Percentiles rank a stretch among this genome's conserved stretches.
phyloP scores from a whole-genome alignment of 2,329 filamentous ascomycete species.

The Fusarium sp. region DNA sequence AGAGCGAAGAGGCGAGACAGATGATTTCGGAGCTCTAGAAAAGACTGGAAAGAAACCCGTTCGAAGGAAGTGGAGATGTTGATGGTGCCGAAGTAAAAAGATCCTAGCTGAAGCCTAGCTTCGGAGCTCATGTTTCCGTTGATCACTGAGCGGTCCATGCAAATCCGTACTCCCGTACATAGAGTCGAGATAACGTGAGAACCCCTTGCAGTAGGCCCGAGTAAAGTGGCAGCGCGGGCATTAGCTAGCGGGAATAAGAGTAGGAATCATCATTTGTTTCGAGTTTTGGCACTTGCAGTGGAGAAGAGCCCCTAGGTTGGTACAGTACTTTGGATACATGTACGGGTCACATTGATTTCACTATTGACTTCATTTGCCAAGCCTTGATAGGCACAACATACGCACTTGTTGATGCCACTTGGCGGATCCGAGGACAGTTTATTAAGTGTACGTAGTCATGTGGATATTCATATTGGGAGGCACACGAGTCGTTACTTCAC shows the following conservation, averaged over 20 bases:
- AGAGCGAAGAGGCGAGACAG: constrained; percentile 23
- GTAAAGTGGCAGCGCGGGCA: constrained; percentile 9
- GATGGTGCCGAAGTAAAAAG: constrained; percentile 25
- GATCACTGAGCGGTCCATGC: neutral
- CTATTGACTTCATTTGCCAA: neutral
- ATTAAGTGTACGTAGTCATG: neutral
- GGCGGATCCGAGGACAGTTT: constrained; percentile 20
- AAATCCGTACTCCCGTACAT: neutral
- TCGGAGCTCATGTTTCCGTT: neutral
- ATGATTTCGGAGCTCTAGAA: constrained; percentile 36
- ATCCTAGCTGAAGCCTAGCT: constrained; percentile 9
- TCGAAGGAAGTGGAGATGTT: constrained; percentile 36
- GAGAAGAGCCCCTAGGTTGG: neutral
- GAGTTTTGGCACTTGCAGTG: constrained; percentile 21
- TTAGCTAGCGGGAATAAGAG: constrained; percentile 31
- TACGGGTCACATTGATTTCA: neutral
- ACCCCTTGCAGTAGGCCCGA: constrained; percentile 8
- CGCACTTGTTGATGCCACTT: constrained; percentile 12
- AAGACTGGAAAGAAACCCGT: constrained; percentile 39
- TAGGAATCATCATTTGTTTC: constrained; percentile 26
- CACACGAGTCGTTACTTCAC: constrained; percentile 19
- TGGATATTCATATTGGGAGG: neutral
- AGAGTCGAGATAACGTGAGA: neutral
- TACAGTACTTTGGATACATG: neutral
- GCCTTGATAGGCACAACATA: constrained; percentile 12